Evolutionary conservation across 2,329 filamentous ascomycete species (phyloP).

Genomic region (Monilinia laxa): DNA sequence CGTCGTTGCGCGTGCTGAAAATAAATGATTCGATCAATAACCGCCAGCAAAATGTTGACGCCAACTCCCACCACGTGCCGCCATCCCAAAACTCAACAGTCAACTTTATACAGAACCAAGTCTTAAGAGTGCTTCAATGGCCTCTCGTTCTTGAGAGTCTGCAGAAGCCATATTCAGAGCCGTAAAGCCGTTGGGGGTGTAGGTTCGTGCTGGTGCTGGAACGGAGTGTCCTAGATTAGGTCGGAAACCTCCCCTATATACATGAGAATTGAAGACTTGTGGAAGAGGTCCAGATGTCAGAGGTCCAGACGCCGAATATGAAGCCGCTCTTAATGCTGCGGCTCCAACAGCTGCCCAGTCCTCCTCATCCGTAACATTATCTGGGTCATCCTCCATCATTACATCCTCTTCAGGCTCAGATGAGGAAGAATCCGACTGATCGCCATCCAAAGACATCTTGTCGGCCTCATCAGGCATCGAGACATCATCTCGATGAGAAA

Average conservation of each 20-base stretch:
- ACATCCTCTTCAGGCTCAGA: slow-evolving; percentile 68
- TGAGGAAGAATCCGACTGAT: slow-evolving; percentile 67
- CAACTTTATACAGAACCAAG: slow-evolving; percentile 70
- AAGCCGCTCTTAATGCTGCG: slow-evolving; percentile 72
- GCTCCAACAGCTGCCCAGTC: slow-evolving; percentile 92
- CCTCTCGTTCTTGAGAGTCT: slow-evolving; percentile 75
- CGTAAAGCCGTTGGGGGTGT: slow-evolving; percentile 51
- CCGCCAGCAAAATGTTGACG: slow-evolving; percentile 40
- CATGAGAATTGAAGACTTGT: slow-evolving; percentile 45
- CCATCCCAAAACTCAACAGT: slow-evolving; percentile 36
- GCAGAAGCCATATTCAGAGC: slow-evolving; percentile 43
- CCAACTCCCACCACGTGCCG: slow-evolving; percentile 33
- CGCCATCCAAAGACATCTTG: slow-evolving; percentile 87
- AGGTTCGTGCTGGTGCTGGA: slow-evolving; percentile 44
- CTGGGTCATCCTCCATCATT: slow-evolving; percentile 71
- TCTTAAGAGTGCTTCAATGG: slow-evolving; percentile 75
- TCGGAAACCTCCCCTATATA: slow-evolving; percentile 46
- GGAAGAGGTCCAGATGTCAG: slow-evolving; percentile 42
- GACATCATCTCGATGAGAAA: slow-evolving; percentile 67
- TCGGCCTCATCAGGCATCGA: slow-evolving; percentile 83
- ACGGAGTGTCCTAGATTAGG: slow-evolving; percentile 35
- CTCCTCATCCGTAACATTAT: slow-evolving; percentile 90
- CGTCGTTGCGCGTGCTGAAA: slow-evolving; percentile 35
- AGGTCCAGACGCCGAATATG: slow-evolving; percentile 59
- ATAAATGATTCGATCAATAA: slow-evolving; percentile 37